These are phyloP conservation scores for Piper longum DNA, from an alignment of 164 flowering plant species.

Conservation along the genomic window DNA sequence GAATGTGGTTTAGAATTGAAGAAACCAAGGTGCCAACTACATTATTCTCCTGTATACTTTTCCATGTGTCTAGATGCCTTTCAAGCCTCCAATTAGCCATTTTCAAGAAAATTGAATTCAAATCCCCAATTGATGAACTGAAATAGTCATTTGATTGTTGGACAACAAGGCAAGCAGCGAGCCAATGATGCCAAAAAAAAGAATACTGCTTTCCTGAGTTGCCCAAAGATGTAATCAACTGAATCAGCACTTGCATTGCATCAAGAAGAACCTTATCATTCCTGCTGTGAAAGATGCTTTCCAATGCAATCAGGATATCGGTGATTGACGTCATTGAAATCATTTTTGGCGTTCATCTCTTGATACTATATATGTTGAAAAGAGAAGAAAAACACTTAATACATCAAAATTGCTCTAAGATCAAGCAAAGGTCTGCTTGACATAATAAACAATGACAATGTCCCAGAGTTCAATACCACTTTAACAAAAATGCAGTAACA, in stretches of 20 bases:
- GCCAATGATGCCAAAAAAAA: conserved; percentile 27
- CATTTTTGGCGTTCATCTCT: conserved; percentile 1
- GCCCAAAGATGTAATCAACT: conserved; percentile 42
- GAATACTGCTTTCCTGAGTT: conserved; percentile 25
- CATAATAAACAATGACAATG: neutral
- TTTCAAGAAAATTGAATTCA: conserved; percentile 34
- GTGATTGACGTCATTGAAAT: conserved; percentile 37
- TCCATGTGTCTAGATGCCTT: conserved; percentile 42
- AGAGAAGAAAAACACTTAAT: neutral
- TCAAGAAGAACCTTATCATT: conserved; percentile 27
- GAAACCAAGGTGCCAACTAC: conserved; percentile 22
- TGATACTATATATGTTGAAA: neutral
- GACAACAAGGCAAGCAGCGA: conserved; percentile 43
- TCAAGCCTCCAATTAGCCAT: conserved; percentile 15
- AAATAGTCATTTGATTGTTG: conserved; percentile 21
- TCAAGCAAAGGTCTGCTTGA: neutral
- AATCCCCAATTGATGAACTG: conserved; percentile 36
- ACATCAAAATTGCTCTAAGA: neutral
- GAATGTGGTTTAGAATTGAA: conserved; percentile 19
- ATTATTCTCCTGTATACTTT: conserved; percentile 27
- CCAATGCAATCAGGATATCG: conserved; percentile 53
- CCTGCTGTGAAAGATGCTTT: conserved; percentile 40
- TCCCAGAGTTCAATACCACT: neutral
- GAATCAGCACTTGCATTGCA: conserved; percentile 32
- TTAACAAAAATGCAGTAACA: neutral